Base-by-base conservation (phyloP, 2,329 filamentous ascomycete species). In the Thermoascus crustaceus region DNA sequence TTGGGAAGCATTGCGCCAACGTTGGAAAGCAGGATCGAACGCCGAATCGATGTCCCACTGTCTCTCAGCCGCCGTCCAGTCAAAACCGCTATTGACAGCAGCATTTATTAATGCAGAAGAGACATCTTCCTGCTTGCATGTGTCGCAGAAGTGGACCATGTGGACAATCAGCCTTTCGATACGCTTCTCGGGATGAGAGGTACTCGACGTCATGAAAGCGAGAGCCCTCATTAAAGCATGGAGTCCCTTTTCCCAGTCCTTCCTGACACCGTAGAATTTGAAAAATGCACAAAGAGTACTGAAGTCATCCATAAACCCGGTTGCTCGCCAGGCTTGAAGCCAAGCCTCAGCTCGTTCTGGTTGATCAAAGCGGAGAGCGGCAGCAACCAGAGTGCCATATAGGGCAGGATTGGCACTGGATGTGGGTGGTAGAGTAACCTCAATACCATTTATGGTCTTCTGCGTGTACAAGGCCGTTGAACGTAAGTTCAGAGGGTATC, bases 281-380 rank as follows among this genome's bases (percentile, higher is more conserved):
- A 65, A 37, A 39, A 62, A 66, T 6, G 53, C 49, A 21, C 52
- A 55, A 10, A 66, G 41, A n/a, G 57, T 58, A 10, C 47, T 42
- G 37, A 56, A 54, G 21, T 57, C 54, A 32, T 64, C 62, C 35
- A 55, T 50, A 35, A 58, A 63, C 5, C 62, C 61, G 6, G 47
- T 43, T 5, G 48, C 41, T 16, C 61, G 53, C 23, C 55, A 53
- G 22, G 52, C 49, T 23, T 60, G 50, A n/a, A 61, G 49, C 49
- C 57, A 66, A 4, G 61, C 61, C 26, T 65, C 55, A 7, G 61
- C 62, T 44, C 55, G 52, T 20, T 63, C 52, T 4, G 57, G 55
- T 30, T 65, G 61, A 21, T 64, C 52, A 22, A 66, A 65, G 7
- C 57, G 52, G n/a, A 66, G 47, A 20, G 55, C 54, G 10, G 56